Conservation (phyloP, 306 rosid species). For the Lathyrus aphaca region DNA sequence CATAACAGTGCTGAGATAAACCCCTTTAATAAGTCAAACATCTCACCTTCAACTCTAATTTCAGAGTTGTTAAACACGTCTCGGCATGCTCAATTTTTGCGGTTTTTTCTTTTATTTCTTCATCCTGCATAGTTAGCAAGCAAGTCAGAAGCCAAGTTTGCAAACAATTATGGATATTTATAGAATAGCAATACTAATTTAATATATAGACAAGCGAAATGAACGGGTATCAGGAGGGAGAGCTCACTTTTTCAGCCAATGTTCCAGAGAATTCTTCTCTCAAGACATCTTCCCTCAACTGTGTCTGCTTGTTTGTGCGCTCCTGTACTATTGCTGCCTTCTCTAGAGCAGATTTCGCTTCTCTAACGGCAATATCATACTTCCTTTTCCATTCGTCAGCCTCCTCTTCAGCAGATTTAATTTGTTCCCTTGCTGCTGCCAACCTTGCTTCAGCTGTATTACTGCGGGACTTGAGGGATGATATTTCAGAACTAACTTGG, state of each 20-base stretch:
- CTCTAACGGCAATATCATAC: constrained; percentile 78
- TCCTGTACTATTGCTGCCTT: constrained; percentile 88
- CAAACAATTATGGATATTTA: constrained; percentile 12
- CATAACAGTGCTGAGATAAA: constrained; percentile 1
- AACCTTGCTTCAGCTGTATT: constrained; percentile 93
- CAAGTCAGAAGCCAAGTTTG: constrained; percentile 26
- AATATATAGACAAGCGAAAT: constrained; percentile 24
- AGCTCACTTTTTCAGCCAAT: constrained; percentile 79
- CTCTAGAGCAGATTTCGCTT: constrained; percentile 85
- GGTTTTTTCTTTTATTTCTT: constrained; percentile 70
- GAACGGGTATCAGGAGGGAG: neutral
- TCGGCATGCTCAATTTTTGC: constrained; percentile 76
- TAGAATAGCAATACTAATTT: constrained; percentile 1
- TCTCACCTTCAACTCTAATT: constrained; percentile 80
- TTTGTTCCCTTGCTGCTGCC: constrained; percentile 88
- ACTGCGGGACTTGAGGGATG: constrained; percentile 76
- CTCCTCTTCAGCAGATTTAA: constrained; percentile 95
- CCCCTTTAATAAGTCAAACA: constrained; percentile 27
- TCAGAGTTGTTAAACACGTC: constrained; percentile 75
- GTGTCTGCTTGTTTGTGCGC: constrained; percentile 73
- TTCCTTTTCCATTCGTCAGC: constrained; percentile 97
- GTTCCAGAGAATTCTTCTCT: constrained; percentile 75
- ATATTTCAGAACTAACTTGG: constrained; percentile 80
- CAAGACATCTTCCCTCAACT: constrained; percentile 86
- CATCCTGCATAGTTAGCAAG: constrained; percentile 68